These are phyloP conservation scores for Vachellia pachyceras DNA, from an alignment of 306 rosid genomes.

Conservation along the genomic window DNA sequence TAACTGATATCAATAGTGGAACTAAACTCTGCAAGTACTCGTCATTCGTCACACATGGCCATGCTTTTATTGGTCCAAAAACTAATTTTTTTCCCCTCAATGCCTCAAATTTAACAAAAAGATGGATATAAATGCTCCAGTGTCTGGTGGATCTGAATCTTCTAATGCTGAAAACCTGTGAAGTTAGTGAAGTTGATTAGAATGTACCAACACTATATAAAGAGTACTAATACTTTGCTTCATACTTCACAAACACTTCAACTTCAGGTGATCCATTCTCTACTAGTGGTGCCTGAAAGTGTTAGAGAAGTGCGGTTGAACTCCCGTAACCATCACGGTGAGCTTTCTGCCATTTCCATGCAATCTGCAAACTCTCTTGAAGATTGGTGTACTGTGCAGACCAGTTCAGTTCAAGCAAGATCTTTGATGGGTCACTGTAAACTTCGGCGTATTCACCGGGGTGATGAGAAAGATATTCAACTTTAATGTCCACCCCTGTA, in stretches of 20 bases:
- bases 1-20: slow-evolving; percentile 9
- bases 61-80: neutral
- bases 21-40: neutral
- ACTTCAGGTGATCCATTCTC: neutral
- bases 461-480: slow-evolving; percentile 84
- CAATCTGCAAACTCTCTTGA: slow-evolving; percentile 67
- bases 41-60: neutral
- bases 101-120: neutral
- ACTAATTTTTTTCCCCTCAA: neutral
- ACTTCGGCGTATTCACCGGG: slow-evolving; percentile 98
- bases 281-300: neutral
- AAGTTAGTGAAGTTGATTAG: neutral
- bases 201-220: neutral
- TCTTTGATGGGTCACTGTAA: slow-evolving; percentile 81
- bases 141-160: neutral
- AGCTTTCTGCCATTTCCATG: slow-evolving; percentile 94
- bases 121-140: slow-evolving; percentile 1
- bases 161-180: neutral
- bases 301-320: slow-evolving; percentile 48
- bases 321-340: slow-evolving; percentile 77
- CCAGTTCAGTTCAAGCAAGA: slow-evolving; percentile 78
- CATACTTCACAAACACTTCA: neutral
- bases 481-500: slow-evolving; percentile 78
- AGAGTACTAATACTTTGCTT: neutral
- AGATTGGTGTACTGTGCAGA: slow-evolving; percentile 78